Conservation (phyloP, 2,329 filamentous ascomycete species). For the Cordyceps tenuipes region DNA sequence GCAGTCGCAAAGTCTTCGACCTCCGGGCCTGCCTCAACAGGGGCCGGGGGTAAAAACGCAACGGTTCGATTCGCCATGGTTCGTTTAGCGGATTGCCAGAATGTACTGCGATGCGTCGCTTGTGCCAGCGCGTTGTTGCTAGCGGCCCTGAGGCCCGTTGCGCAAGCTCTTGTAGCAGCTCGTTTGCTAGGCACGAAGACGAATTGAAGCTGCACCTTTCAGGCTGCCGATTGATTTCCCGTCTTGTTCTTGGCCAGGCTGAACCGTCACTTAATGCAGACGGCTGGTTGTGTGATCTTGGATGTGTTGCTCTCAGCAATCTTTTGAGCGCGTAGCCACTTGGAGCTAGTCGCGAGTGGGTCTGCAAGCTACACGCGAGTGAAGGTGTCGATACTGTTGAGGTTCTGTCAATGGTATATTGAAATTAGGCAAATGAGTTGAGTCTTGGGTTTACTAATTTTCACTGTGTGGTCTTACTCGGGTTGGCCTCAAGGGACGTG, state of each 20-base stretch:
- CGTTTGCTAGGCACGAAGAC: background rate
- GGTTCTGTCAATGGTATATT: no score
- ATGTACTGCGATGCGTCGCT: background rate
- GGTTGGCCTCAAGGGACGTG: background rate
- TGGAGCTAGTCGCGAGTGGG: conserved; percentile 3
- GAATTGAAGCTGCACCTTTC: background rate
- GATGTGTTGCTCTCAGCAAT: conserved; percentile 5
- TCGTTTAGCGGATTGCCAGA: background rate
- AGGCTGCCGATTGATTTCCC: background rate
- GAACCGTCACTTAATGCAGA: background rate
- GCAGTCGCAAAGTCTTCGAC: conserved; percentile 80
- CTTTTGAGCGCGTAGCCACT: background rate
- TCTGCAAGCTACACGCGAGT: background rate
- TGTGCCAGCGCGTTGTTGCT: conserved; percentile 1
- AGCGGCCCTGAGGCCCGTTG: background rate
- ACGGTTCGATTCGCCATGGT: background rate
- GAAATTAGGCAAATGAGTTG: no score
- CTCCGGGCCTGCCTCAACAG: conserved; percentile 63
- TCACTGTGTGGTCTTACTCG: background rate
- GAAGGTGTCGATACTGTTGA: background rate
- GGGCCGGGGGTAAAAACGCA: background rate
- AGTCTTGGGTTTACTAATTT: no score
- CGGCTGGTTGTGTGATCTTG: background rate
- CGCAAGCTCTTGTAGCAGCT: conserved; percentile 1
- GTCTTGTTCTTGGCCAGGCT: background rate